phyloP scores from a whole-genome alignment of 2,329 filamentous ascomycete genomes.

The Fusarium chlamydosporum region DNA sequence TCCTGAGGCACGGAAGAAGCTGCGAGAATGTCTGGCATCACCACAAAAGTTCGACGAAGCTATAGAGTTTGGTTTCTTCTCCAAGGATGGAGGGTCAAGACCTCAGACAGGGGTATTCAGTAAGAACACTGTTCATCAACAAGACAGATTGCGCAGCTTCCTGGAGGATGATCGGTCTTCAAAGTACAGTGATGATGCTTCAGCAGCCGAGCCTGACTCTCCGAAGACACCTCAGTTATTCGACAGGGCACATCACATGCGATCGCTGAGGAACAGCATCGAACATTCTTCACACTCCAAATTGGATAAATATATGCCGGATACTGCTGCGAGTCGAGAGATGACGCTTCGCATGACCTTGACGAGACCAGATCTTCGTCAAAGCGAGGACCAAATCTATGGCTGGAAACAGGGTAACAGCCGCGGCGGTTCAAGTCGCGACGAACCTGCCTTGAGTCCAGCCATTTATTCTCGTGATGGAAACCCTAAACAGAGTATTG shows the following conservation, averaged over 20 bases:
- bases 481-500: conserved; percentile 66
- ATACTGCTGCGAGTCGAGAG: conserved; percentile 75
- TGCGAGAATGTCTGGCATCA: conserved; percentile 87
- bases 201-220: conserved; percentile 71
- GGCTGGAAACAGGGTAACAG: conserved; percentile 69
- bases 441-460: conserved; percentile 51
- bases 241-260: conserved; percentile 57
- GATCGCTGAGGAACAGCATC: conserved; percentile 50
- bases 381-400: conserved; percentile 79
- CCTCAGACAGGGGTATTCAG: conserved; percentile 52
- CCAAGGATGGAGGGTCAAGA: conserved; percentile 62
- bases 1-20: conserved; percentile 86
- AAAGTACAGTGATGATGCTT: conserved; percentile 68
- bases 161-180: conserved; percentile 71
- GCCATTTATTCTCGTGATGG: conserved; percentile 52
- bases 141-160: conserved; percentile 70
- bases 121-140: conserved; percentile 54
- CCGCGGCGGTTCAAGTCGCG: conserved; percentile 61
- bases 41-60: conserved; percentile 97
- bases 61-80: conserved; percentile 92
- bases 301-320: conserved; percentile 63
- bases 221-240: conserved; percentile 68
- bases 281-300: conserved; percentile 51
- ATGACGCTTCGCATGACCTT: conserved; percentile 98
- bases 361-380: conserved; percentile 87